Evolutionary conservation across 768 basidiomycete genomes (phyloP).

Genomic region (Boletus patriciae): DNA sequence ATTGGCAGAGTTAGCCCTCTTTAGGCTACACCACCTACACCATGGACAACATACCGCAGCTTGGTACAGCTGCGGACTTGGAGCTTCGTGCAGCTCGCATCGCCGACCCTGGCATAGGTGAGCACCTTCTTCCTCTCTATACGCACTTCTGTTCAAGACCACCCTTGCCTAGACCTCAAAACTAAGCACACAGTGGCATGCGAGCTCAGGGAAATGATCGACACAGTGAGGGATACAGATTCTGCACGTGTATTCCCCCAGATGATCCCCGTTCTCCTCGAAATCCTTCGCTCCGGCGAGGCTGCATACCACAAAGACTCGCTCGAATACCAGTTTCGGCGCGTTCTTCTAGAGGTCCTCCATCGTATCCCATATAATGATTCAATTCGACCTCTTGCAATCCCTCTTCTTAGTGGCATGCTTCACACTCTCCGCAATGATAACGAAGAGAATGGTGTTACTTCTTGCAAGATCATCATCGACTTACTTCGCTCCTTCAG

Average conservation of each 20-base stretch:
- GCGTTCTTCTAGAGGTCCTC: conserved; percentile 83
- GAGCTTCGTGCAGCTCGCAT: conserved; percentile 71
- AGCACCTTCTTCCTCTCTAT: conserved; percentile 13
- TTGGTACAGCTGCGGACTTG: conserved; percentile 55
- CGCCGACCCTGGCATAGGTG: conserved; percentile 74
- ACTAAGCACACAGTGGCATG: conserved; percentile 68
- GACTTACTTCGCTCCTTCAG: conserved; percentile 84
- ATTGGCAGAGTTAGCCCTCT: background rate
- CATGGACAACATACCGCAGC: conserved; percentile 47
- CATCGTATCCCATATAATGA: conserved; percentile 86
- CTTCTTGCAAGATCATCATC: conserved; percentile 87
- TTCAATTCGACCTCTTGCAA: conserved; percentile 64
- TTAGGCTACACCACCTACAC: conserved; percentile 4
- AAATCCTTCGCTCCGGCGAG: conserved; percentile 68
- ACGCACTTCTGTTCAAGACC: background rate
- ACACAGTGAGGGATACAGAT: conserved; percentile 75
- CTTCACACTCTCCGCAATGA: conserved; percentile 81
- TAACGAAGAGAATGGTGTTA: conserved; percentile 93
- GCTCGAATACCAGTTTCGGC: conserved; percentile 78
- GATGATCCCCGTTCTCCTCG: conserved; percentile 71
- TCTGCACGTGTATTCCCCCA: conserved; percentile 66
- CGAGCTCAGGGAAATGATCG: conserved; percentile 81
- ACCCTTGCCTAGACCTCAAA: conserved; percentile 55
- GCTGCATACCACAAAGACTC: conserved; percentile 66
- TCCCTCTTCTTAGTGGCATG: conserved; percentile 74